These are phyloP conservation scores for Centrapalus pauciflorus DNA, from an alignment of 129 eudicot genomes.

Conservation along the genomic window DNA sequence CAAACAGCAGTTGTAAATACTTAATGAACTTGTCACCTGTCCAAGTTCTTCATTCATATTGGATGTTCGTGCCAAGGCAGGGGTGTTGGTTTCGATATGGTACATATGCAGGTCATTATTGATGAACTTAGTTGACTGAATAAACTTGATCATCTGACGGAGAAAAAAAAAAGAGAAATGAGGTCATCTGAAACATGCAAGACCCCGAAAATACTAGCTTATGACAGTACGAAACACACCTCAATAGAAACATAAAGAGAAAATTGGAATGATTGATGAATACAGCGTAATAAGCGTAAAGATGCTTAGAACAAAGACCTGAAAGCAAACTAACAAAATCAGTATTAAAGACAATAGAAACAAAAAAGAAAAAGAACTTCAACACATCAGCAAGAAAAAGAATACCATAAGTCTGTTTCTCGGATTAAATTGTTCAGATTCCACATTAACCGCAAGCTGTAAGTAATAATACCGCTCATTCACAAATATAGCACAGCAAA, in stretches of 20 bases:
- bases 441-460: conserved; percentile 29
- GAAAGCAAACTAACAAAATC: no score
- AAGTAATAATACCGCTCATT: conserved; percentile 45
- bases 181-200: neutral
- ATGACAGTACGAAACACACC: conserved; percentile 35
- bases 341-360: no score
- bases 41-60: conserved; percentile 99
- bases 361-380: neutral
- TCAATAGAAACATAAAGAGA: conserved; percentile 97
- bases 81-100: conserved; percentile 79
- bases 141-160: conserved; percentile 83
- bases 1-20: no score
- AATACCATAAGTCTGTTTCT: conserved; percentile 65
- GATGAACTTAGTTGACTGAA: conserved; percentile 83
- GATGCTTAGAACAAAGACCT: conserved; percentile 75
- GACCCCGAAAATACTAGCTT: neutral
- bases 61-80: conserved; percentile 94
- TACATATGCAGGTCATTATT: conserved; percentile 92
- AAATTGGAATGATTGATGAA: conserved; percentile 94
- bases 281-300: conserved; percentile 89
- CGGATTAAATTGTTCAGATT: conserved; percentile 58
- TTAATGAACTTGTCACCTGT: no score
- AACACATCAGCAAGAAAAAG: neutral
- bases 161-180: conserved; percentile 8
- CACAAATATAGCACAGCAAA: conserved; percentile 56